Conservation (phyloP, 2,329 filamentous ascomycete species). For the Didymella segeticola region DNA sequence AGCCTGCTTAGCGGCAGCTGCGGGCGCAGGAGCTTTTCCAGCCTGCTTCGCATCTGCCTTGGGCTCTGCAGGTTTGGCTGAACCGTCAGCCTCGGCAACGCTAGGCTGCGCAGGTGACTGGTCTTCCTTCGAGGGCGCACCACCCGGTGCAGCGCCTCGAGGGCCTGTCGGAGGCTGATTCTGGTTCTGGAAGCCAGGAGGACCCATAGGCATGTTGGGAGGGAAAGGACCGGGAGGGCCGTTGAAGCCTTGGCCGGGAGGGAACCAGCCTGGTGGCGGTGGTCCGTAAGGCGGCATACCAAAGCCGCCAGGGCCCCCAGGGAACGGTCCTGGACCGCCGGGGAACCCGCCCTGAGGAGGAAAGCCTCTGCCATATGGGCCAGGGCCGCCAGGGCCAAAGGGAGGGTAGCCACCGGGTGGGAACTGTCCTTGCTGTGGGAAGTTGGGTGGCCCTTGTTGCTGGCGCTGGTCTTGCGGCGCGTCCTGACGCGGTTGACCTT, state of each 20-base stretch:
- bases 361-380: constrained; percentile 52
- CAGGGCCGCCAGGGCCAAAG: constrained; percentile 49
- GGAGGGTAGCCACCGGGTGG: constrained; percentile 51
- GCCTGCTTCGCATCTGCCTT: constrained; percentile 57
- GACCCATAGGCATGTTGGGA: constrained; percentile 66
- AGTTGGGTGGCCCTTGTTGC: constrained; percentile 49
- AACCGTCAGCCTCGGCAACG: constrained; percentile 55
- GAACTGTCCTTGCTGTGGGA: constrained; percentile 51
- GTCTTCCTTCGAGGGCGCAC: constrained; percentile 38
- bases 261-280: constrained; percentile 74
- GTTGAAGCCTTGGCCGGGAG: constrained; percentile 77
- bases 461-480: constrained; percentile 34
- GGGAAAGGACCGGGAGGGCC: constrained; percentile 69
- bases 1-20: constrained; percentile 55
- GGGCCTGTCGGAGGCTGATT: constrained; percentile 50
- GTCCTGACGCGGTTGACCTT: constrained; percentile 35
- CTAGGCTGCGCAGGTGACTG: constrained; percentile 40
- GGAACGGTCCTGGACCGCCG: constrained; percentile 54
- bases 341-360: constrained; percentile 56
- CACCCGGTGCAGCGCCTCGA: constrained; percentile 42
- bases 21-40: constrained; percentile 43
- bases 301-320: constrained; percentile 62
- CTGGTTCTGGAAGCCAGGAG: constrained; percentile 56
- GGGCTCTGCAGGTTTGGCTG: constrained; percentile 60
- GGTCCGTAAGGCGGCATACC: constrained; percentile 77